These are phyloP conservation scores for Chaetomium fimeti DNA, from an alignment of 495 filamentous ascomycete genomes.

Conservation along the genomic window DNA sequence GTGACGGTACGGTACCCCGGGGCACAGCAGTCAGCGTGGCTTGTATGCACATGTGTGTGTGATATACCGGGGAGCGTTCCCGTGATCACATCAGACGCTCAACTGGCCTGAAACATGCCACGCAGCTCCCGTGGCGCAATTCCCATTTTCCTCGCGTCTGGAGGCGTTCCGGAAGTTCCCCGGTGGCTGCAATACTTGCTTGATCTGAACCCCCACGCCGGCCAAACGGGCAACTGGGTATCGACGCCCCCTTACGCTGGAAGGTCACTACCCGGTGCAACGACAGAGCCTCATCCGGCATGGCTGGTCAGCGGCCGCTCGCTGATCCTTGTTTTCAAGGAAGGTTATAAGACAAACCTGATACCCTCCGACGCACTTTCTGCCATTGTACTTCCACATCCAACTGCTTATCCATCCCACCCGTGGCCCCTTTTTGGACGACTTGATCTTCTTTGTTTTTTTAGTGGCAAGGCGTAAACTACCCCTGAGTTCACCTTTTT, in stretches of 20 bases:
- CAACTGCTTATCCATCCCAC: neutral
- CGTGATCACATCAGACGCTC: constrained; percentile 9
- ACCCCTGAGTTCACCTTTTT: neutral
- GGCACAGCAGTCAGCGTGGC: neutral
- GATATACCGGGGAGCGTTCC: neutral
- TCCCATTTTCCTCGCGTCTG: neutral
- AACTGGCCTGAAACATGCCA: constrained; percentile 19
- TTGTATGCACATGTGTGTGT: no score
- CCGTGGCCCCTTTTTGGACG: neutral
- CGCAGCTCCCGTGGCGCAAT: constrained; percentile 15
- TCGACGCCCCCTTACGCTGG: constrained; percentile 4
- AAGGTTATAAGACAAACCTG: neutral
- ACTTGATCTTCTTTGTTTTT: neutral
- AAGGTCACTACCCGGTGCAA: neutral
- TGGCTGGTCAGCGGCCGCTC: neutral
- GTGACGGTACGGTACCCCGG: constrained; percentile 8
- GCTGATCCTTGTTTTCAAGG: neutral
- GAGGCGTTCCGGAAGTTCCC: constrained; percentile 5
- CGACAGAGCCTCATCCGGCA: constrained; percentile 9
- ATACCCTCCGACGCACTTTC: no score
- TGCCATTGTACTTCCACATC: neutral
- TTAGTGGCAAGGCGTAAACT: neutral
- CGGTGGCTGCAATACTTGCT: constrained; percentile 5
- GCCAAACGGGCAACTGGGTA: constrained; percentile 13
- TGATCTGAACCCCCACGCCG: constrained; percentile 18